These are phyloP conservation scores for Stipa capillata DNA, from an alignment of 176 grass and related monocot genomes.

Conservation along the genomic window DNA sequence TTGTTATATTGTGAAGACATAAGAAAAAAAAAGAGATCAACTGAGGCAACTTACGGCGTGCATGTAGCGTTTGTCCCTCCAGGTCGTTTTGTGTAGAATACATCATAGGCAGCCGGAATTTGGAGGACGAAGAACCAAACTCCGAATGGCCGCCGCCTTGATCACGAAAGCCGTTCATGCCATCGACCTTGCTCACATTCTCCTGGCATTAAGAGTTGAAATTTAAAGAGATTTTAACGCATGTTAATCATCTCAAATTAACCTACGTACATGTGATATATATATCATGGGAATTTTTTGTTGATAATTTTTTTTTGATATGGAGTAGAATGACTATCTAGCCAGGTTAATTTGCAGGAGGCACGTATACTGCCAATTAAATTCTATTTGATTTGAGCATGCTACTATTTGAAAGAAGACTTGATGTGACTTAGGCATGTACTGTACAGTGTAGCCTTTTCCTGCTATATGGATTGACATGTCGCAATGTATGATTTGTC, in stretches of 20 bases:
- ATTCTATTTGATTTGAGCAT: too few relatives aligned
- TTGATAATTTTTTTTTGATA: too few relatives aligned
- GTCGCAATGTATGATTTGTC: background rate
- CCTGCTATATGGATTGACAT: background rate
- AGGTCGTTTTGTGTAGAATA: slow-evolving; percentile 29
- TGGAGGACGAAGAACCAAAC: slow-evolving; percentile 37
- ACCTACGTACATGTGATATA: background rate
- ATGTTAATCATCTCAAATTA: background rate
- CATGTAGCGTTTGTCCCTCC: slow-evolving; percentile 35
- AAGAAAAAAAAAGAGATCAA: background rate
- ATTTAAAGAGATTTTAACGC: background rate
- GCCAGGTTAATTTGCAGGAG: background rate
- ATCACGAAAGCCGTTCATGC: slow-evolving; percentile 11
- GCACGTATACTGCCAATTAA: too few relatives aligned
- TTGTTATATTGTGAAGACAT: background rate
- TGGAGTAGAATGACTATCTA: background rate
- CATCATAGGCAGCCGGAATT: slow-evolving; percentile 22
- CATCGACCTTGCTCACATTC: slow-evolving; percentile 9
- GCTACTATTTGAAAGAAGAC: background rate
- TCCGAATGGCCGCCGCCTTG: slow-evolving; percentile 9
- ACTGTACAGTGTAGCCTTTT: background rate
- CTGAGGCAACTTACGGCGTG: slow-evolving; percentile 27
- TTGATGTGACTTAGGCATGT: background rate
- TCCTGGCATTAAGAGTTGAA: slow-evolving; percentile 18
- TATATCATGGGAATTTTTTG: too few relatives aligned